Evolutionary conservation across 441 rosid genomes (phyloP).

Genomic region (Eutrema salsugineum): DNA sequence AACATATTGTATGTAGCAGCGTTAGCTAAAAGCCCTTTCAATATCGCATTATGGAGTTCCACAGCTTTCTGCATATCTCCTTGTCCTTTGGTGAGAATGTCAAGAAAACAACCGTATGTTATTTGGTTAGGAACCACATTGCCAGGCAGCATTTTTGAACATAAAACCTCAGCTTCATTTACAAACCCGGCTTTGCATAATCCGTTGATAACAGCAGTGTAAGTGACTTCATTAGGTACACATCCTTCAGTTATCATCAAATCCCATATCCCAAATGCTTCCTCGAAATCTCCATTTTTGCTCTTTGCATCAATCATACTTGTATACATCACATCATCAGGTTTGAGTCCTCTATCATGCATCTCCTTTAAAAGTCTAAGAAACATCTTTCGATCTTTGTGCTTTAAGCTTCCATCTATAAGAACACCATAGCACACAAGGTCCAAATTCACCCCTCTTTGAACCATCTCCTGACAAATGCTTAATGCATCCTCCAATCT

Average conservation of each 20-base stretch:
- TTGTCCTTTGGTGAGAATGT: conserved; percentile 52
- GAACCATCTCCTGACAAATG: conserved; percentile 65
- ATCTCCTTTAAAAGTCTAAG: conserved; percentile 62
- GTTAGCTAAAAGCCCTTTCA: conserved; percentile 63
- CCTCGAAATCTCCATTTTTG: conserved; percentile 64
- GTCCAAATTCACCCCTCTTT: conserved; percentile 74
- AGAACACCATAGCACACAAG: conserved; percentile 79
- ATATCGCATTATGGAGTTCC: conserved; percentile 61
- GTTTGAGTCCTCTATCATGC: conserved; percentile 60
- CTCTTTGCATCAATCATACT: conserved; percentile 79
- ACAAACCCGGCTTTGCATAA: conserved; percentile 74
- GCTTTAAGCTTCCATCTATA: conserved; percentile 67
- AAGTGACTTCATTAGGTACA: conserved; percentile 70
- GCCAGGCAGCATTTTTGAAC: conserved; percentile 50
- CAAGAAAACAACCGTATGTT: conserved; percentile 80
- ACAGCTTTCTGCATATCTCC: conserved; percentile 72
- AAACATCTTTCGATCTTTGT: conserved; percentile 45
- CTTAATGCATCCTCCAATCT: conserved; percentile 59
- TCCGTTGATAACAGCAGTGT: conserved; percentile 74
- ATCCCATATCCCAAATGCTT: conserved; percentile 68
- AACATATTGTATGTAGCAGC: conserved; percentile 72
- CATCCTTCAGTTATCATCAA: conserved; percentile 72
- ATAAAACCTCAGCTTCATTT: conserved; percentile 63
- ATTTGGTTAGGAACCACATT: conserved; percentile 62
- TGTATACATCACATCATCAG: conserved; percentile 70